Evolutionary conservation across 192 early-diverging fungal species (phyloP).

Genomic region (Endogone sp.): DNA sequence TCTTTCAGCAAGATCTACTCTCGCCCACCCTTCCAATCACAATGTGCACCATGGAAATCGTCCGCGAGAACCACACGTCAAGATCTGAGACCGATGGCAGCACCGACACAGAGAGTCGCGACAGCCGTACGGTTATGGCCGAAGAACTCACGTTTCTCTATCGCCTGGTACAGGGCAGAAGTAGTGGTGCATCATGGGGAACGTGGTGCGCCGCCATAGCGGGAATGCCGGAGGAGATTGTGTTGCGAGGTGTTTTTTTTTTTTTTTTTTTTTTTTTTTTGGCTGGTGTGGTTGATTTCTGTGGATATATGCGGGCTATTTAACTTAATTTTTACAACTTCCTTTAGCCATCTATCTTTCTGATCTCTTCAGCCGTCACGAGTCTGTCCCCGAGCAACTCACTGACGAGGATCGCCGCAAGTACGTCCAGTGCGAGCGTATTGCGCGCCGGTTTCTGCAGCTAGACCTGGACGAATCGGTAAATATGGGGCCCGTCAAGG

Average conservation of each 20-base stretch:
- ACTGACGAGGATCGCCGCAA: background rate
- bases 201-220: conserved; percentile 42
- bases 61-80: conserved; percentile 18
- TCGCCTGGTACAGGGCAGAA: conserved; percentile 38
- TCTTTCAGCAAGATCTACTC: conserved; percentile 45
- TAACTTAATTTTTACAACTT: background rate
- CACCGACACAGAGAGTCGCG: background rate
- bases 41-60: conserved; percentile 57
- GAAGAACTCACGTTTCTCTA: conserved; percentile 62
- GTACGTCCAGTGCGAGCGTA: background rate
- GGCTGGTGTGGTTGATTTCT: too few relatives aligned
- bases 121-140: conserved; percentile 3
- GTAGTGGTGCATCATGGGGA: conserved; percentile 36
- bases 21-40: conserved; percentile 30
- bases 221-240: conserved; percentile 23
- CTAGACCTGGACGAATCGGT: background rate
- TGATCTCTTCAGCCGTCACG: background rate
- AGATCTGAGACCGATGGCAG: conserved; percentile 7
- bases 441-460: background rate
- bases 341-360: background rate
- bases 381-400: background rate
- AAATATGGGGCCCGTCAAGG: background rate
- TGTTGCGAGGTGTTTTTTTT: conserved; percentile 43
- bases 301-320: background rate
- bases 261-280: too few relatives aligned